These are phyloP conservation scores for Noccaea bulbosa DNA, from an alignment of 345 rosid species.

Conservation along the genomic window DNA sequence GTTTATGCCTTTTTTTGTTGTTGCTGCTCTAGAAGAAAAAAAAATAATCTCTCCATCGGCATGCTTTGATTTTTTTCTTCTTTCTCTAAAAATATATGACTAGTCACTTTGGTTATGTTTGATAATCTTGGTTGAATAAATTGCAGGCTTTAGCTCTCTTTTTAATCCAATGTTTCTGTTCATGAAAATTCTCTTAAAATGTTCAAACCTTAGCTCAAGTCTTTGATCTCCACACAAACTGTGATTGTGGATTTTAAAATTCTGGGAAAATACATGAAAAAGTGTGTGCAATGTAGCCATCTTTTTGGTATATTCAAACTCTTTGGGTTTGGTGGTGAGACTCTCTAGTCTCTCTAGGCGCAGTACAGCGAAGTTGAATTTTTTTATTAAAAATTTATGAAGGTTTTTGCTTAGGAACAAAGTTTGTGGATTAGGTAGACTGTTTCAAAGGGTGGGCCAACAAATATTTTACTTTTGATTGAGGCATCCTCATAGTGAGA, in stretches of 20 bases:
- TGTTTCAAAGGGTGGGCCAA: conserved; percentile 42
- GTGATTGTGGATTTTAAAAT: background rate
- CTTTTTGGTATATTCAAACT: background rate
- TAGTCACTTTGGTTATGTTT: conserved; percentile 3
- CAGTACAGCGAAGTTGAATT: background rate
- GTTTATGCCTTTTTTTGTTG: conserved; percentile 1
- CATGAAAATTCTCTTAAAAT: background rate
- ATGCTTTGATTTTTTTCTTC: background rate
- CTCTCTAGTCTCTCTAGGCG: background rate
- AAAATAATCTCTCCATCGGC: conserved; percentile 18
- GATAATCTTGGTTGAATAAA: conserved; percentile 12
- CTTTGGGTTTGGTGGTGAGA: conserved; percentile 37
- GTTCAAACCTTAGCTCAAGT: conserved; percentile 10
- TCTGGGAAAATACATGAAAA: background rate
- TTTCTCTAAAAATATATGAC: background rate
- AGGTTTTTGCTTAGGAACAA: conserved; percentile 31
- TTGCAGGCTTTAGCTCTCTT: conserved; percentile 15
- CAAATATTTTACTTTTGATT: conserved; percentile 34
- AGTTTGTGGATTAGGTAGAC: conserved; percentile 46
- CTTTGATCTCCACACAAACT: background rate
- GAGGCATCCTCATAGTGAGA: conserved; percentile 13
- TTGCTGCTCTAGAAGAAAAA: background rate
- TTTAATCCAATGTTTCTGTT: background rate
- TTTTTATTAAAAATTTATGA: background rate
- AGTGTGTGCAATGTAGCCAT: background rate